Base-by-base conservation (phyloP, 108 stramenopile genomes). In the Fragilariopsis cylindrus region DNA sequence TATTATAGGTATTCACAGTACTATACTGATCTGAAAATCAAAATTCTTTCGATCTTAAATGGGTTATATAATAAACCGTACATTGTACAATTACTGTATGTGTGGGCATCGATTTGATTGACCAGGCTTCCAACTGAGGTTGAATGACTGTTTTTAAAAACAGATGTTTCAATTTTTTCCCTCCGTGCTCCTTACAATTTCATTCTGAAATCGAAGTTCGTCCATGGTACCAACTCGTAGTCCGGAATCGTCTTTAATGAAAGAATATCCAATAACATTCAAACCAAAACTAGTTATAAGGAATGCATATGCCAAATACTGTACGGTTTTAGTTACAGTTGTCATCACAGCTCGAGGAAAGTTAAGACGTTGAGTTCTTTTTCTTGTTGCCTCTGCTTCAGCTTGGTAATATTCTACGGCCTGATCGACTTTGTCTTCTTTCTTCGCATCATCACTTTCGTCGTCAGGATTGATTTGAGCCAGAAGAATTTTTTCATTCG, bases 161-260 rank as follows among this genome's bases (percentile, higher is more conserved):
- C 50, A 13, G 50, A 52, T 52, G 50, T 3, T 52, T 13, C 50
- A 13, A 52, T 13, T 45, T 68, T 50, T 50, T 16, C 40, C 67
- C 46, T 68, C 40, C 0, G 40, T 68, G 18, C 67, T 68, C 67
- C 50, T 68, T 50, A 18, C 49, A 49, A 68, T 40, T 18, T 68
- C 67, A 9, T 45, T 48, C 44, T 50, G 67, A 68, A 68, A 68
- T 18, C n/a, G n/a, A 4, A 9, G 45, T 39, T 48, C 67, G 9
- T 68, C 67, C 49, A 68, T 11, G 4, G 67, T 68, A 48, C 49
- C 67, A 30, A 68, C 50, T 48, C 48, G 18, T 5, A 49, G 16
- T 16, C 48, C 47, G 46, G n/a, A 16, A 47, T 44, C 49, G 12
- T 68, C 67, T 13, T 50, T 68, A 4, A 68, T 39, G 16, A 68